A percentile compares a stretch with the other conserved stretches of the same genome.
These are phyloP conservation scores for Amyloporia xantha DNA, from an alignment of 768 basidiomycete species.

Conservation along the genomic window DNA sequence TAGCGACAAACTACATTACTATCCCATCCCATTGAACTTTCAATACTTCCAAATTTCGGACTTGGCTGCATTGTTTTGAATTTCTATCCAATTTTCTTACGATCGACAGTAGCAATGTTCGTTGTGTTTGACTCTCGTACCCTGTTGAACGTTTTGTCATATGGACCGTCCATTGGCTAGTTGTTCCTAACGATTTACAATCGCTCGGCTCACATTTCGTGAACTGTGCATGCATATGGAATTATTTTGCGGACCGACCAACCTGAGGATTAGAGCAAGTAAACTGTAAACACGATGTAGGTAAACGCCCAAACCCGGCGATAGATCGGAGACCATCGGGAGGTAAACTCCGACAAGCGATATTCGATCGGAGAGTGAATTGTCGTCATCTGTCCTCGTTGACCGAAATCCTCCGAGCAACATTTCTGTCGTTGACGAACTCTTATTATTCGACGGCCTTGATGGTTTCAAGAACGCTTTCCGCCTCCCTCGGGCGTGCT, in stretches of 20 bases:
- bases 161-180: too few relatives aligned
- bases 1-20: background rate
- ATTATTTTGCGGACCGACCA: too few relatives aligned
- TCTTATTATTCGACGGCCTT: conserved; percentile 26
- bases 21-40: background rate
- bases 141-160: too few relatives aligned
- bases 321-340: background rate
- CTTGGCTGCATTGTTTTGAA: too few relatives aligned
- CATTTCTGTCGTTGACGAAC: conserved; percentile 19
- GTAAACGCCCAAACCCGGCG: too few relatives aligned
- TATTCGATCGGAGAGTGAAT: conserved; percentile 1
- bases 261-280: too few relatives aligned
- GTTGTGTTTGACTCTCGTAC: too few relatives aligned
- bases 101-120: too few relatives aligned
- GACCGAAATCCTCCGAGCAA: conserved; percentile 21
- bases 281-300: too few relatives aligned
- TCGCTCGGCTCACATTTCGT: background rate
- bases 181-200: too few relatives aligned
- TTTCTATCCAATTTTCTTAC: too few relatives aligned
- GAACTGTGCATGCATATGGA: too few relatives aligned
- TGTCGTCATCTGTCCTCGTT: background rate
- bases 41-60: background rate
- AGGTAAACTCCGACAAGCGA: background rate
- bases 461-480: conserved; percentile 43
- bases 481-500: conserved; percentile 36